A percentile compares a stretch with the other conserved stretches of the same genome.
Conservation (phyloP, 2,329 filamentous ascomycete species). For the Ilyonectria mors-panacis region DNA sequence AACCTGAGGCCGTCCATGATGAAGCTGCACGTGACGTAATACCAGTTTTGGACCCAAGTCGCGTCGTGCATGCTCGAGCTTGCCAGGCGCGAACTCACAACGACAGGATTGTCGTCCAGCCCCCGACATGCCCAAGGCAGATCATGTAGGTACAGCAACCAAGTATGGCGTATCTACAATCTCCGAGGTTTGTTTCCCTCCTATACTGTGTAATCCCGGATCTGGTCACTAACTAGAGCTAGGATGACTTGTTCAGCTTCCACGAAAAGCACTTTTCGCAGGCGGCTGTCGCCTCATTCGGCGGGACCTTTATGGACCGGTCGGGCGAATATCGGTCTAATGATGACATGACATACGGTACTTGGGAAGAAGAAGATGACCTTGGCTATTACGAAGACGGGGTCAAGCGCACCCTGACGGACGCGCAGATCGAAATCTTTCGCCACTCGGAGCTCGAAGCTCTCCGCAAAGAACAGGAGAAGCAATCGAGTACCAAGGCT, state of each 20-base stretch:
- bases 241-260: slow-evolving; percentile 74
- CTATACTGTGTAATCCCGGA: neutral
- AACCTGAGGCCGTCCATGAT: slow-evolving; percentile 16
- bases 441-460: slow-evolving; percentile 88
- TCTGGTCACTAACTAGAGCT: slow-evolving; percentile 38
- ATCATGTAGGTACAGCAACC: slow-evolving; percentile 30
- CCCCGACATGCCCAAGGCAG: slow-evolving; percentile 41
- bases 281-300: slow-evolving; percentile 62
- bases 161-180: slow-evolving; percentile 43
- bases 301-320: slow-evolving; percentile 60
- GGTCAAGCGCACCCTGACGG: slow-evolving; percentile 88
- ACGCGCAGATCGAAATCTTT: slow-evolving; percentile 92
- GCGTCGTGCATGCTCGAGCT: slow-evolving; percentile 20
- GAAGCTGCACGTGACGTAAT: slow-evolving; percentile 43
- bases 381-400: slow-evolving; percentile 91
- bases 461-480: slow-evolving; percentile 70
- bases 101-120: slow-evolving; percentile 23
- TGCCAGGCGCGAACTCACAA: neutral
- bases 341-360: slow-evolving; percentile 51
- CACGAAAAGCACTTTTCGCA: slow-evolving; percentile 72
- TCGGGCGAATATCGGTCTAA: slow-evolving; percentile 42
- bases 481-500: slow-evolving; percentile 37
- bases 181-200: slow-evolving; percentile 43
- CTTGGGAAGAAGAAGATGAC: slow-evolving; percentile 72
- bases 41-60: slow-evolving; percentile 24